Base-by-base conservation (phyloP, 805 yeast genomes). In the Saccharomycopsis olivae region DNA sequence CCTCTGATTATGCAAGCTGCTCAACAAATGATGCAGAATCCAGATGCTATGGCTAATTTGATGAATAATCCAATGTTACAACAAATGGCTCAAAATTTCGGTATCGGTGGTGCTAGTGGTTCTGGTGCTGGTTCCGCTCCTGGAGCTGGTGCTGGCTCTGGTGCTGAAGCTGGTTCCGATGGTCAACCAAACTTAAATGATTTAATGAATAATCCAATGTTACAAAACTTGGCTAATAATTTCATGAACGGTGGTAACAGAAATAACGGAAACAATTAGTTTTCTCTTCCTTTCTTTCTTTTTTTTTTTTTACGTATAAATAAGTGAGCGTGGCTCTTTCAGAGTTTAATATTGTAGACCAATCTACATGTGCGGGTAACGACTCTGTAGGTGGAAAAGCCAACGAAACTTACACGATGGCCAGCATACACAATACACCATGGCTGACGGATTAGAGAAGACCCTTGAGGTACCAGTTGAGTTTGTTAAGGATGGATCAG, bases 1-100 rank as follows among this genome's bases (percentile, higher is more conserved):
- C 98, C 98, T n/a, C 89, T 79, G 60, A 60, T 89, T 46, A 80
- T 80, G 80, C 82, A 79, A 59, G 87, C 87, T 58, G 95, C 95
- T 33, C 88, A 82, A 60, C 72, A 73, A 54, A 68, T 86, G 75
- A 84, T 86, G 95, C 73, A 75, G 39, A 77, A 87, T 57, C 96
- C 96, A 28, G 69, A 64, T 27, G 85, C 92, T 35, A 62, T 87
- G 67, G 66, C 64, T 46, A 74, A 75, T 36, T 62, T 88, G 56
- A 73, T 88, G 84, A 73, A 64, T 59, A 82, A 85, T 59, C 96
- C 96, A 15, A 73, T 77, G 50, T 56, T 87, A 20, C 76, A 75
- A 55, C 80, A 78, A 56, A 83, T 88, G 95, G 95, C 95, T 33
- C 75, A 75, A 49, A 73, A 68, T 44, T 66, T 85, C 58, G 78